Base-by-base conservation (phyloP, 2,329 filamentous ascomycete species). In the Trichoderma sp. region DNA sequence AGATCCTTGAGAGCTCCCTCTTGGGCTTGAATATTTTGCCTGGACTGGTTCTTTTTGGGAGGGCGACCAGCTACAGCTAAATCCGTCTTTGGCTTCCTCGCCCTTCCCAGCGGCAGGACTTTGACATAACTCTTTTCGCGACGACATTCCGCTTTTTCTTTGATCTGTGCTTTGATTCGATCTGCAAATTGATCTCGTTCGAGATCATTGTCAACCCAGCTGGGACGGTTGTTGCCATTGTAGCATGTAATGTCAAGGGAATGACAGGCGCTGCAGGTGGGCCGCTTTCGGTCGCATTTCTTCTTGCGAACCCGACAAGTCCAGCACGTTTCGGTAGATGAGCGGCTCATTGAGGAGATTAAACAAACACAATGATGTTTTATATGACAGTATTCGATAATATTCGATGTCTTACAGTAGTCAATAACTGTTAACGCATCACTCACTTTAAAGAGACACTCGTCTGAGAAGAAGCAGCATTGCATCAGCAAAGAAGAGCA, bases 261-360 rank as follows among this genome's bases (percentile, higher is more conserved):
- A 3, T 78, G 78, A 79, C 88, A 90, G n/a, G 77, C 80, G 1
- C 82, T 80, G 79, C 88, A 90, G 3, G 84, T 76, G 5, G 88
- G 87, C 1, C 81, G 83, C 8, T 73, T 79, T 76, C 87, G 85
- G 76, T 89, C 87, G 80, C 88, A 90, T 78, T 87, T 88, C 78
- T 90, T 90, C 74, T 86, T 86, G n/a, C 88, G 86, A 21, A 89
- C 82, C 11, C 87, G 86, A 75, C 88, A 90, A 0, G 87, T 89
- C 87, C 87, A 89, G 77, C 87, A 89, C 65, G 77, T 63, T 53
- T 60, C 60, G 4, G 67, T 18, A 41, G 69, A 64, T 31, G 38
- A 27, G n/a, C 21, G 35, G 8, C 38, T 64, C 69, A 72, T 72
- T 14, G 31, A 11, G 6, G 8, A n/a, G 0, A 12, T 16, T 21